Conservation (phyloP, 306 rosid species). For the Lotus japonicus region DNA sequence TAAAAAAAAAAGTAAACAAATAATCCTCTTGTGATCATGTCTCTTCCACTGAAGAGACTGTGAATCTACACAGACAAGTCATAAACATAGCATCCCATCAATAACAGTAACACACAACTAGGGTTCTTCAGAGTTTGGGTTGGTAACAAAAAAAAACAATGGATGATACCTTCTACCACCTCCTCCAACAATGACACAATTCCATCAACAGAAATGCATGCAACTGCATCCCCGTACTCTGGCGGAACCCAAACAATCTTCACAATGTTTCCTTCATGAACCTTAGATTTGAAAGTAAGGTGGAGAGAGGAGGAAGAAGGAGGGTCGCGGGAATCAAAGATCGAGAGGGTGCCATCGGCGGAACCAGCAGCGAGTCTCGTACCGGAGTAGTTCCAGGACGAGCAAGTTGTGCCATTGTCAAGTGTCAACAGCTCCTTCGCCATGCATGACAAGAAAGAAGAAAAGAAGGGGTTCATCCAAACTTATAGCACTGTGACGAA, state of each 20-base stretch:
- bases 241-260: conserved; percentile 86
- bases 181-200: conserved; percentile 70
- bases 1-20: too few species aligned
- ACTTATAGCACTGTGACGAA: too few species aligned
- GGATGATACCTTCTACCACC: conserved; percentile 68
- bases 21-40: too few species aligned
- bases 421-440: conserved; percentile 63
- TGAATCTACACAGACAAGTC: too few species aligned
- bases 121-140: too few species aligned
- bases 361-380: conserved; percentile 68
- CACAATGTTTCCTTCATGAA: conserved; percentile 40
- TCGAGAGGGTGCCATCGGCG: conserved; percentile 50
- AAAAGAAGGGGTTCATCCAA: too few species aligned
- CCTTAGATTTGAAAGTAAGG: conserved; percentile 52
- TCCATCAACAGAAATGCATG: conserved; percentile 66
- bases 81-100: too few species aligned
- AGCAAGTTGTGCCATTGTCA: conserved; percentile 57
- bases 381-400: conserved; percentile 69
- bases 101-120: too few species aligned
- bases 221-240: conserved; percentile 78
- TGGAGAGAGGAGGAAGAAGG: conserved; percentile 59
- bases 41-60: too few species aligned
- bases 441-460: too few species aligned
- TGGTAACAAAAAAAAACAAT: too few species aligned
- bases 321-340: conserved; percentile 58